Base-by-base conservation (phyloP, 306 rosid species). In the Sicyos edulis region DNA sequence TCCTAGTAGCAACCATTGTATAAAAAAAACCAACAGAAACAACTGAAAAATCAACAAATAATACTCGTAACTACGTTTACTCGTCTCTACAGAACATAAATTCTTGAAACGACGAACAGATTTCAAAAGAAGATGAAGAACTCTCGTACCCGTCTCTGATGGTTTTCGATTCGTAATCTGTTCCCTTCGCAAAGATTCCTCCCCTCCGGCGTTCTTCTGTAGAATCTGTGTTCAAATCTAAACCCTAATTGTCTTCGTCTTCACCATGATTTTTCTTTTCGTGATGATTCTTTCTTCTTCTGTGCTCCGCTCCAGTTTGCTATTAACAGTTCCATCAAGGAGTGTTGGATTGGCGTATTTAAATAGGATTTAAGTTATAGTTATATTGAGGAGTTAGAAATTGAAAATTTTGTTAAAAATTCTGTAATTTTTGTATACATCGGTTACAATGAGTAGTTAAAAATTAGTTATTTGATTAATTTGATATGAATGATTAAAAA, bases 121-220 rank as follows among this genome's bases (percentile, higher is more conserved):
- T 26, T 59, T 59, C 42, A 16, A 59, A 59, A 59, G 65, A 59
- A 63, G 51, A 63, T 65, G 53, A 44, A 65, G 13, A 45, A 12
- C 2, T 44, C 10, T 11, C 11, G n/a, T 19, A 65, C 17, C 70
- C 10, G 19, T 65, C 37, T 32, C 5, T 5, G 53, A 19, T 15
- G 42, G 4, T 20, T 20, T 55, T 32, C 29, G 15, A 20, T 12
- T 20, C 60, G 29, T 26, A 20, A 19, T 55, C 29, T 26, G 37
- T 22, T 59, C 40, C 34, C 63, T 26, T 10, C 0, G 66, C 10
- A 7, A 2, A 11, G 66, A 59, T 32, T 32, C 14, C 1, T 61
- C 14, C 68, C 49, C 66, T 3, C 68, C 49, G 49, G 14, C 14
- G 13, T 15, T 61, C 3, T 8, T 16, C 44, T 3, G 49, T 0